Evolutionary conservation across 345 rosid species (phyloP).

Genomic region (Linum trigynum): DNA sequence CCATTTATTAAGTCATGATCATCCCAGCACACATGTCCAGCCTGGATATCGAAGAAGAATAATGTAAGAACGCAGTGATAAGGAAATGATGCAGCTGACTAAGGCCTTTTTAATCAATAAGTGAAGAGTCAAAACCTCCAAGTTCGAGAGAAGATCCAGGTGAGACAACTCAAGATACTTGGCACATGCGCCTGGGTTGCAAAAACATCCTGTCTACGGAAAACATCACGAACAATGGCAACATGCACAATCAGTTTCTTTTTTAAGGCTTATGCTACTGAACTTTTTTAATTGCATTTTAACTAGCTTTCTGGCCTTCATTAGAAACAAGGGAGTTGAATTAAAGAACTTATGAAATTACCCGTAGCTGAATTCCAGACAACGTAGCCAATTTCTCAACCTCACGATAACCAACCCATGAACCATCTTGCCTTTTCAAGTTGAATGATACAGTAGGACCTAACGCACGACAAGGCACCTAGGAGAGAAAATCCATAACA

Average conservation of each 20-base stretch:
- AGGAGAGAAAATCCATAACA: constrained; percentile 18
- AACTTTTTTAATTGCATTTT: not conserved
- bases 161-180: constrained; percentile 86
- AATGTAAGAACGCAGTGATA: constrained; percentile 6
- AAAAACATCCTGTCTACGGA: constrained; percentile 97
- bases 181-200: constrained; percentile 99
- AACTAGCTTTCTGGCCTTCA: not conserved
- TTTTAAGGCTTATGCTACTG: not conserved
- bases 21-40: constrained; percentile 97
- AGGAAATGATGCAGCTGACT: constrained; percentile 3
- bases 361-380: constrained; percentile 91
- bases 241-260: constrained; percentile 14
- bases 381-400: constrained; percentile 94
- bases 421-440: constrained; percentile 80
- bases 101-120: not conserved
- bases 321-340: not conserved
- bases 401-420: constrained; percentile 92
- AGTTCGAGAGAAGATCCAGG: constrained; percentile 64
- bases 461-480: constrained; percentile 38
- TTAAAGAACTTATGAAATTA: constrained; percentile 24
- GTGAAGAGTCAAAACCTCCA: constrained; percentile 45
- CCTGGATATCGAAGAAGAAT: constrained; percentile 33
- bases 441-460: constrained; percentile 76
- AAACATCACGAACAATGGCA: constrained; percentile 18
- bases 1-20: constrained; percentile 76